These are phyloP conservation scores for Fraxinus greggii DNA, from an alignment of 305 asterid species.

Conservation along the genomic window DNA sequence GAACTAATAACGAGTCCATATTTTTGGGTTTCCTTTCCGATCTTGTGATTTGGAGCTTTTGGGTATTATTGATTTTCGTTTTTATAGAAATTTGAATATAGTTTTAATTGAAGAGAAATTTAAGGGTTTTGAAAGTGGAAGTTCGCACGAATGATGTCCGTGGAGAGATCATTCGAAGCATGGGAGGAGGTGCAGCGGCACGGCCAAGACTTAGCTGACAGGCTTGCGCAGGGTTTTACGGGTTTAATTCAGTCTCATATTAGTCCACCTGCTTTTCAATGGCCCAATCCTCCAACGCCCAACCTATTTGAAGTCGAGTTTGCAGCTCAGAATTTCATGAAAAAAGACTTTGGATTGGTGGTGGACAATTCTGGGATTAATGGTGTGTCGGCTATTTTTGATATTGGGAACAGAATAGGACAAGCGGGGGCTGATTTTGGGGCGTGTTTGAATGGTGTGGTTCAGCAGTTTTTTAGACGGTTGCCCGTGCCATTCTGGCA, in stretches of 20 bases:
- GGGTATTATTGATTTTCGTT: neutral
- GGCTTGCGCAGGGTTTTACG: slow-evolving; percentile 77
- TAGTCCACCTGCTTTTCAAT: slow-evolving; percentile 65
- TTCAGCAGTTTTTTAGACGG: slow-evolving; percentile 64
- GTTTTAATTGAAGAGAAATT: neutral
- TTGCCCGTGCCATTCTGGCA: slow-evolving; percentile 71
- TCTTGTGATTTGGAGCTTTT: neutral
- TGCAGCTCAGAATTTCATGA: slow-evolving; percentile 59
- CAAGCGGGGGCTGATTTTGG: slow-evolving; percentile 87
- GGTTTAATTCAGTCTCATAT: slow-evolving; percentile 84
- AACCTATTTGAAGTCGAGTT: slow-evolving; percentile 75
- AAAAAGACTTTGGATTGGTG: slow-evolving; percentile 55
- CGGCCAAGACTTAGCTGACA: slow-evolving; percentile 86
- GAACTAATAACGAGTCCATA: neutral
- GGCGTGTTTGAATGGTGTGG: slow-evolving; percentile 71
- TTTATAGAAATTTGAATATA: neutral
- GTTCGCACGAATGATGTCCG: slow-evolving; percentile 60
- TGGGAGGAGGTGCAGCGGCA: slow-evolving; percentile 99
- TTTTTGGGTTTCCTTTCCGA: neutral
- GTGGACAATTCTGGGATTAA: slow-evolving; percentile 54
- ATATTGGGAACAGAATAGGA: slow-evolving; percentile 69
- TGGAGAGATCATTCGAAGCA: slow-evolving; percentile 91
- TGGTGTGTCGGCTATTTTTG: slow-evolving; percentile 67
- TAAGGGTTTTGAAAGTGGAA: neutral
- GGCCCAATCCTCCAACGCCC: slow-evolving; percentile 73